phyloP scores from a whole-genome alignment of 805 yeast genomes.

The Starmerella khaoyaiensis region DNA sequence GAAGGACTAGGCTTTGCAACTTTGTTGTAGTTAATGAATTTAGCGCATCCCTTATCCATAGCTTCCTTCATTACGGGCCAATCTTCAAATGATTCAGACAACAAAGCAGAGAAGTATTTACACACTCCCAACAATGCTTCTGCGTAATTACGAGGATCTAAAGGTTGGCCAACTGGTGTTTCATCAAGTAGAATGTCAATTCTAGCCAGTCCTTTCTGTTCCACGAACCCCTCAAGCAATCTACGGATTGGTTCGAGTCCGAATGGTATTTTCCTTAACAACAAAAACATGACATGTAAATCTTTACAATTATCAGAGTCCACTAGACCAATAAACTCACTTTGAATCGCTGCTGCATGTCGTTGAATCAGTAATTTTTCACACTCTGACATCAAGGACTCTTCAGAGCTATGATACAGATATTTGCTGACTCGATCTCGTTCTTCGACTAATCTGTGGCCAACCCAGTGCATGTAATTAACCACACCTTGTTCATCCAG shows the following conservation, averaged over 20 bases:
- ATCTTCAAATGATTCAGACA: constrained; percentile 51
- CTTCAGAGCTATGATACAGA: constrained; percentile 75
- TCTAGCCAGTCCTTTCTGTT: constrained; percentile 47
- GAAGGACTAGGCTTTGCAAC: constrained; percentile 46
- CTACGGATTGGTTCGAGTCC: constrained; percentile 69
- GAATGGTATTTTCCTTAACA: constrained; percentile 64
- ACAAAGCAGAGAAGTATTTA: constrained; percentile 51
- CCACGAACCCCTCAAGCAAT: constrained; percentile 60
- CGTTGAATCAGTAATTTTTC: constrained; percentile 64
- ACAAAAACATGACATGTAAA: constrained; percentile 60
- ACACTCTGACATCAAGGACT: constrained; percentile 59
- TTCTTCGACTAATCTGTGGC: constrained; percentile 71
- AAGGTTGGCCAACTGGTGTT: constrained; percentile 18
- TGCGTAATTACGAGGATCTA: constrained; percentile 70
- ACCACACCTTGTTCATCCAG: constrained; percentile 68
- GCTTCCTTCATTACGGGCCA: constrained; percentile 74
- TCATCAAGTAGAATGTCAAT: constrained; percentile 30
- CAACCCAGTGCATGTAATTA: constrained; percentile 80
- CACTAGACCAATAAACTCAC: constrained; percentile 61
- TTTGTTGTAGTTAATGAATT: constrained; percentile 67
- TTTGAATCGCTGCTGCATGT: constrained; percentile 63
- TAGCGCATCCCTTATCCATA: constrained; percentile 76
- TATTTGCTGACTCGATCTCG: constrained; percentile 61
- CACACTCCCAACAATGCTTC: constrained; percentile 63
- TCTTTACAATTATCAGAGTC: constrained; percentile 61